Evolutionary conservation across 345 rosid genomes (phyloP), one percentile per base, ranked within the genome.

Genomic region (Sapria himalayana): DNA sequence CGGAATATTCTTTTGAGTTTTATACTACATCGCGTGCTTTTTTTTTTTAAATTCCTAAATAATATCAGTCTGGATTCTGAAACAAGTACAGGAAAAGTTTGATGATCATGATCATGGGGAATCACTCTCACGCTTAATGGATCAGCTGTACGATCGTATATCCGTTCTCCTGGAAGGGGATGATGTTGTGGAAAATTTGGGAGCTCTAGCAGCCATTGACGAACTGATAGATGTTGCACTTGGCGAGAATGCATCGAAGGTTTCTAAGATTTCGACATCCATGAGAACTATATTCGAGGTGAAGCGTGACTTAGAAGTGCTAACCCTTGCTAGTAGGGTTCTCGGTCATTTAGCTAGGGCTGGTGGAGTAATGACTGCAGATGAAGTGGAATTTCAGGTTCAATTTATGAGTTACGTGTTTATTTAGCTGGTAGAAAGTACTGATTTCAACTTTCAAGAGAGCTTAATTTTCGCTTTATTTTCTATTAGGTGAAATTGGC

Each of bases 291-390:
- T 78, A 29, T 84, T 91, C 16, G 99, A 77, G 34, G 73, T 52
- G 22, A 84, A 77, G 69, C 85, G 86, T 22, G 99, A 84, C 54
- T 77, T 63, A 22, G 93, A 78, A 33, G 73, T 73, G 47, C 58
- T 91, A 67, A 69, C 72, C 49, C 93, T 71, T 73, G 89, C 96
- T 43, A 91, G 95, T 65, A 63, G 55, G 60, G 99, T 91, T 56
- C 72, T 91, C 61, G 99, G 99, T 22, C 99, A 91, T 46, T 74
- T 91, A 49, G 96, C 93, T 3, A 72, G 92, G 78, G 89, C 93
- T 13, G 96, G 99, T 42, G 99, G 99, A 41, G 93, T 89, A 25
- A 80, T 91, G 99, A 78, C 92, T 40, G 92, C 99, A 9, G 99
- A 91, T 51, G 92, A 84, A 85, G 91, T 84, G 57, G 93, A 84